Base-by-base conservation (phyloP, 1,139 yeast species). In the Diutina ranongensis region DNA sequence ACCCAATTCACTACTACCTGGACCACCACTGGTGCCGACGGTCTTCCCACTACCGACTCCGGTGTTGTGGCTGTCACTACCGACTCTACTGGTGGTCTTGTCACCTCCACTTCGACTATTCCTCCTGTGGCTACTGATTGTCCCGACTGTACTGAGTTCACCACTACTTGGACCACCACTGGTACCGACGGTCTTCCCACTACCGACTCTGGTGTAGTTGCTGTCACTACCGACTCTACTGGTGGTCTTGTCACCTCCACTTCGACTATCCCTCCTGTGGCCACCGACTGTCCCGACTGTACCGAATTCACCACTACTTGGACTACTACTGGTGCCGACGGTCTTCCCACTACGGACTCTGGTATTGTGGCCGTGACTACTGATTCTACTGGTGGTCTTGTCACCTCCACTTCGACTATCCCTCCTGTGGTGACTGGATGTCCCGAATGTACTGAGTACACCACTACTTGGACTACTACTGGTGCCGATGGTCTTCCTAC, bases 1-100 rank as follows among this genome's bases (percentile, higher is more conserved):
- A 35, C 38, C 25, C 15, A 35, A 18, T 35, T 19, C 38, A 18
- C 38, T 15, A 35, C 38, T 25, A 35, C 38, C 21, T 18, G 22
- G 38, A 19, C 25, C 4, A 18, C 38, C 12, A 35, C 38, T 18
- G 21, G 21, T 18, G 7, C 38, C 21, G 38, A 35, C 20, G 38
- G 38, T 8, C 8, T n/a, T 8, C 22, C 4, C 12, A 32, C 35
- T 9, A 32, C 35, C n/a, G 35, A 16, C n/a, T 18, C 38, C 10
- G 38, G 38, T 35, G 25, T 35, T 18, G 38, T 35, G 18, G 38
- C 18, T 12, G 38, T 35, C 15, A 35, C 38, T n/a, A 35, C 38
- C 22, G 38, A 35, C 38, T 35, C 38, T 4, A 19, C n/a, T 4
- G 38, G 38, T 12, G 10, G 12, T 18, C 15, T 18, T 8, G 38